Evolutionary conservation across 208 protist species (phyloP).

Genomic region (Trypanosomatidae sp.): DNA sequence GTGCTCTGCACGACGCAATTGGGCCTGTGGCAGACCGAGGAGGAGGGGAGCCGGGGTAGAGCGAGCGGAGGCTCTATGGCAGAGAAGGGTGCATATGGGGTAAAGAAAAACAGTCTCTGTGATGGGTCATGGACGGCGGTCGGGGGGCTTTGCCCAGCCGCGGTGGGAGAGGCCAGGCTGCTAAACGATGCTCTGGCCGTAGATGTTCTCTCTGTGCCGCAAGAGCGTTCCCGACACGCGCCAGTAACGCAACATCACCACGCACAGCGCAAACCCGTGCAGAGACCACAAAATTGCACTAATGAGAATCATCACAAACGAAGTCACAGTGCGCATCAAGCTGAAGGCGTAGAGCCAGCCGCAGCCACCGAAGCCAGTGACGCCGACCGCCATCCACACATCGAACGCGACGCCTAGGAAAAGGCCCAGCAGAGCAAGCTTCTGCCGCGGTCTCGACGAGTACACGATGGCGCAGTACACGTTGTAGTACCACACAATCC

Average conservation of each 20-base stretch:
- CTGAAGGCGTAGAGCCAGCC: slow-evolving; percentile 71
- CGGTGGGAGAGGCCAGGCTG: background rate
- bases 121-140: background rate
- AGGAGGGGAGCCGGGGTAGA: background rate
- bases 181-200: slow-evolving; percentile 36
- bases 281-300: slow-evolving; percentile 66
- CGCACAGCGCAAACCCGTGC: slow-evolving; percentile 50
- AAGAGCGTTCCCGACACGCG: slow-evolving; percentile 30
- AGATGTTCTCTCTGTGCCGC: slow-evolving; percentile 30
- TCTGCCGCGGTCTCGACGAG: slow-evolving; percentile 37
- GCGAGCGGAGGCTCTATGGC: background rate
- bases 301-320: slow-evolving; percentile 57
- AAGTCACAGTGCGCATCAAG: background rate
- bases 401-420: slow-evolving; percentile 66
- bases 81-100: background rate
- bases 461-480: slow-evolving; percentile 53
- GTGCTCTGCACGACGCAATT: too few species aligned
- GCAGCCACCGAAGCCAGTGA: slow-evolving; percentile 67
- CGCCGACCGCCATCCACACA: slow-evolving; percentile 81
- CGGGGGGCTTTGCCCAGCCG: background rate
- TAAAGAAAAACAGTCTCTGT: background rate
- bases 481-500: slow-evolving; percentile 87
- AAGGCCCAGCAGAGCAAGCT: slow-evolving; percentile 63
- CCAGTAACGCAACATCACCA: slow-evolving; percentile 61
- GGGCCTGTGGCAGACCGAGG: background rate